These are phyloP conservation scores for Termitomyces sp. DNA, from an alignment of 768 basidiomycete species.

Conservation along the genomic window DNA sequence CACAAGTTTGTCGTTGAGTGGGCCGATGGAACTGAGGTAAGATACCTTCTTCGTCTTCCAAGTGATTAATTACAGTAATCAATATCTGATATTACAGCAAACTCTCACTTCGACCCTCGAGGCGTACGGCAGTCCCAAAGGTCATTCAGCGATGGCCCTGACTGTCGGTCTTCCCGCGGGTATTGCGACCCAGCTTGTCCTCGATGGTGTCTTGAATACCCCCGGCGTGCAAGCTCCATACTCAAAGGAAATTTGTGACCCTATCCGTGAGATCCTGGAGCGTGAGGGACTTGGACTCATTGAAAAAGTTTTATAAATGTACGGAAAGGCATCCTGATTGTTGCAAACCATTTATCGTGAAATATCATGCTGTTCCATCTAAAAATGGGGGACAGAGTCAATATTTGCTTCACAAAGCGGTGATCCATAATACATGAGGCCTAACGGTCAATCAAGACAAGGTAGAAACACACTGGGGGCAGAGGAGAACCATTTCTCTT, in stretches of 20 bases:
- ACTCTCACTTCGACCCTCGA: conserved; percentile 90
- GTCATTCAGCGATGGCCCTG: conserved; percentile 87
- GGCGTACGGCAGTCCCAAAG: conserved; percentile 74
- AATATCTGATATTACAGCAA: conserved; percentile 39
- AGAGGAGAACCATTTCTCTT: no score
- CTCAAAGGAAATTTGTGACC: conserved; percentile 77
- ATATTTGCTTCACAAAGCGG: no score
- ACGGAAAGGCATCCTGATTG: not conserved
- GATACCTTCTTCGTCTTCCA: conserved; percentile 12
- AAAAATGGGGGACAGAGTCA: no score
- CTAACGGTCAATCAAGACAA: no score
- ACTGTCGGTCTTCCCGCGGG: conserved; percentile 94
- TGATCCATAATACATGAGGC: no score
- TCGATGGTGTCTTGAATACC: conserved; percentile 77
- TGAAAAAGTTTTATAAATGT: conserved; percentile 42
- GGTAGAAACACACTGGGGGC: no score
- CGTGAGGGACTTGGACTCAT: conserved; percentile 69
- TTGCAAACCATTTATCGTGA: not conserved
- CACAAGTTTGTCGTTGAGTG: conserved; percentile 95
- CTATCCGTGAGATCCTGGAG: conserved; percentile 62
- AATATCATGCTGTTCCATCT: not conserved
- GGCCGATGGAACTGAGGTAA: conserved; percentile 71
- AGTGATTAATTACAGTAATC: not conserved
- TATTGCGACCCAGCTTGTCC: conserved; percentile 85
- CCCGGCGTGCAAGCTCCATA: conserved; percentile 88